These are phyloP conservation scores for Cytospora piceae DNA, from an alignment of 2,329 filamentous ascomycete species.

Conservation along the genomic window DNA sequence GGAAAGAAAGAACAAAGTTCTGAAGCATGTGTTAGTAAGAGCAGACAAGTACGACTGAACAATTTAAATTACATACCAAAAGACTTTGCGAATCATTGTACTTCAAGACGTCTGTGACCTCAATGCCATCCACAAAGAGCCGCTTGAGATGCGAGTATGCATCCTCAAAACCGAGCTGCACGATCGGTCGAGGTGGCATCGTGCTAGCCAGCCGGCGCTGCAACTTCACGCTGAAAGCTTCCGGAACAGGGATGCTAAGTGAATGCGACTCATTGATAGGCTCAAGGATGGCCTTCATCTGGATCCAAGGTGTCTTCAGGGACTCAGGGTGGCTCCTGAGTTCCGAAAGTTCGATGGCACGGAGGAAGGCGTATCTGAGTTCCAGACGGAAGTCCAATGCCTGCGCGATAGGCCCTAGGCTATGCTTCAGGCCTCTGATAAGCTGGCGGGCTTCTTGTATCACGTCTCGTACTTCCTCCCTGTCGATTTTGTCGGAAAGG, in stretches of 20 bases:
- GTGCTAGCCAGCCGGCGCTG: slow-evolving; percentile 92
- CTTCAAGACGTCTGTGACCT: slow-evolving; percentile 68
- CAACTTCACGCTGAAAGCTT: slow-evolving; percentile 87
- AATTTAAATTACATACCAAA: slow-evolving; percentile 54
- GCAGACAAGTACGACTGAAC: background rate
- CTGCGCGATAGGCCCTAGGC: slow-evolving; percentile 45
- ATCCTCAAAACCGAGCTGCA: slow-evolving; percentile 73
- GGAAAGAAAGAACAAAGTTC: slow-evolving; percentile 75
- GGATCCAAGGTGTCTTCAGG: slow-evolving; percentile 55
- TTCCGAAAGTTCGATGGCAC: slow-evolving; percentile 54
- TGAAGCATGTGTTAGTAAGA: slow-evolving; percentile 42
- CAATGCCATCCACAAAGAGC: slow-evolving; percentile 72
- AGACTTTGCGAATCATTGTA: slow-evolving; percentile 72
- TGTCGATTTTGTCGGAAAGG: slow-evolving; percentile 68
- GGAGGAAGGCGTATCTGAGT: slow-evolving; percentile 67
- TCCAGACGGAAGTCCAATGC: slow-evolving; percentile 69
- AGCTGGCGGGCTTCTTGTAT: slow-evolving; percentile 60
- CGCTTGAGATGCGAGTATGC: slow-evolving; percentile 71
- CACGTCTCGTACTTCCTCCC: slow-evolving; percentile 57
- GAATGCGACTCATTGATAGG: slow-evolving; percentile 62
- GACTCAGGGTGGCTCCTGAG: slow-evolving; percentile 50
- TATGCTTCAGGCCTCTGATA: slow-evolving; percentile 47
- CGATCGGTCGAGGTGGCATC: slow-evolving; percentile 88
- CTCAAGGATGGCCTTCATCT: slow-evolving; percentile 55
- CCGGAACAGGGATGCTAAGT: slow-evolving; percentile 67